Percentiles rank a stretch among this genome's conserved stretches.
Evolutionary conservation across 371 early-diverging fungal species (phyloP).

Genomic region (Lichtheimia corymbifera): DNA sequence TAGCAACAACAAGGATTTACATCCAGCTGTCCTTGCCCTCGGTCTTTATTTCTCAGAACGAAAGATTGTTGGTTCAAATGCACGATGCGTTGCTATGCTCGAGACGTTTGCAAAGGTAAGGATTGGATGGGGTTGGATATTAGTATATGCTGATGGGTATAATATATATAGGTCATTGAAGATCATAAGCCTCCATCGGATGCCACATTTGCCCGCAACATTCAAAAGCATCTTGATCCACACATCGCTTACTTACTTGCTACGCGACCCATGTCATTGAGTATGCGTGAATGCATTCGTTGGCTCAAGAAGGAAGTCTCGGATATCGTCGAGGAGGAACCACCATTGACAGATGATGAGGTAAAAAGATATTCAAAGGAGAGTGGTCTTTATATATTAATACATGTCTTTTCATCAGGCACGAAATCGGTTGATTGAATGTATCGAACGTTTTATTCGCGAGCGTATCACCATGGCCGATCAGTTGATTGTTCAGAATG

Average conservation of each 20-base stretch:
- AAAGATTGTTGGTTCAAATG: slow-evolving; percentile 90
- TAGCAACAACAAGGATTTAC: slow-evolving; percentile 65
- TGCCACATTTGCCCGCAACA: slow-evolving; percentile 79
- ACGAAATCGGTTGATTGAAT: slow-evolving; percentile 58
- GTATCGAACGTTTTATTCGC: slow-evolving; percentile 88
- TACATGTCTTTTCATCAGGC: slow-evolving; percentile 20
- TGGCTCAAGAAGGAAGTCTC: slow-evolving; percentile 87
- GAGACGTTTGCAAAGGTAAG: slow-evolving; percentile 79
- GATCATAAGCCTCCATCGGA: slow-evolving; percentile 91
- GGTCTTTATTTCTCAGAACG: slow-evolving; percentile 87
- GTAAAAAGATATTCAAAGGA: slow-evolving; percentile 39
- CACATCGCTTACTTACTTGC: slow-evolving; percentile 89
- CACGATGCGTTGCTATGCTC: slow-evolving; percentile 85
- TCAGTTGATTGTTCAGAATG: slow-evolving; percentile 75
- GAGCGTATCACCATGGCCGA: slow-evolving; percentile 89
- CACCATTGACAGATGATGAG: slow-evolving; percentile 79
- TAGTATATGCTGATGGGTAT: background rate
- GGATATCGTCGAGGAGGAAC: slow-evolving; percentile 56
- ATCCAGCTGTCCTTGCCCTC: slow-evolving; percentile 85
- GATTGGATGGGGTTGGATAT: background rate
- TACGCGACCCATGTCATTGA: slow-evolving; percentile 84
- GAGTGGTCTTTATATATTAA: background rate
- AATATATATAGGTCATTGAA: slow-evolving; percentile 71
- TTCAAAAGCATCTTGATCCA: slow-evolving; percentile 81
- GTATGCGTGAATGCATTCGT: slow-evolving; percentile 95